Evolutionary conservation across 495 filamentous ascomycete species (phyloP).

Genomic region (Aspergillus sparsus): DNA sequence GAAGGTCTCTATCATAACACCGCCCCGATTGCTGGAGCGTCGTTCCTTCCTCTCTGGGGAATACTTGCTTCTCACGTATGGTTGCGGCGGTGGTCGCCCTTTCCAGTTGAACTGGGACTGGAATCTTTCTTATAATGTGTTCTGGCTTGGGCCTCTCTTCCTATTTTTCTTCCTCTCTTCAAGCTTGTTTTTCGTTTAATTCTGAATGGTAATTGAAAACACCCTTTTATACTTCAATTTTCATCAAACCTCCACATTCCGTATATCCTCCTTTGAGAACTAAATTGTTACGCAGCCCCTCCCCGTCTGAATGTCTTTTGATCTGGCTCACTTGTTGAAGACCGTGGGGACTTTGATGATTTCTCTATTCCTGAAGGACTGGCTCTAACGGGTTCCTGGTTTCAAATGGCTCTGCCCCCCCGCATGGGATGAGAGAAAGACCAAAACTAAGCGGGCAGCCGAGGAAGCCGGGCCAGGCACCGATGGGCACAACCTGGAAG

Average conservation of each 20-base stretch:
- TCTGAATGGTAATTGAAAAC: no score
- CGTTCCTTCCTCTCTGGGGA: background rate
- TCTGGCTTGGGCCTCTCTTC: background rate
- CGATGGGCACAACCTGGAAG: background rate
- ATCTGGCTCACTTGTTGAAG: background rate
- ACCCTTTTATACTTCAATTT: no score
- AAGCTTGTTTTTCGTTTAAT: background rate
- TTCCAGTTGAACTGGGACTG: background rate
- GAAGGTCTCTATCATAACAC: no score
- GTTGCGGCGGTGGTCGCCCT: background rate
- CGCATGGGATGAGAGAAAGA: background rate
- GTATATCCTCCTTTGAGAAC: background rate
- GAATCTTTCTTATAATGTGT: background rate
- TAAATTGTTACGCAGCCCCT: background rate
- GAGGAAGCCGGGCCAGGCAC: background rate
- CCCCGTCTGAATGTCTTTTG: background rate
- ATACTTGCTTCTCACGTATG: background rate
- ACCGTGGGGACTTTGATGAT: background rate
- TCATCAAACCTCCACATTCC: no score
- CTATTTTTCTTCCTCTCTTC: slow-evolving; percentile 1
- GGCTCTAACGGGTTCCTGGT: background rate
- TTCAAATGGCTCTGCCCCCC: slow-evolving; percentile 6
- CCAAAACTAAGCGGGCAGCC: no score
- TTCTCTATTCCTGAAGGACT: background rate
- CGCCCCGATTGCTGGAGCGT: background rate